Evolutionary conservation across 2,329 filamentous ascomycete genomes (phyloP), one percentile per base, ranked within the genome.

Genomic region (Thermochaetoides dissita): DNA sequence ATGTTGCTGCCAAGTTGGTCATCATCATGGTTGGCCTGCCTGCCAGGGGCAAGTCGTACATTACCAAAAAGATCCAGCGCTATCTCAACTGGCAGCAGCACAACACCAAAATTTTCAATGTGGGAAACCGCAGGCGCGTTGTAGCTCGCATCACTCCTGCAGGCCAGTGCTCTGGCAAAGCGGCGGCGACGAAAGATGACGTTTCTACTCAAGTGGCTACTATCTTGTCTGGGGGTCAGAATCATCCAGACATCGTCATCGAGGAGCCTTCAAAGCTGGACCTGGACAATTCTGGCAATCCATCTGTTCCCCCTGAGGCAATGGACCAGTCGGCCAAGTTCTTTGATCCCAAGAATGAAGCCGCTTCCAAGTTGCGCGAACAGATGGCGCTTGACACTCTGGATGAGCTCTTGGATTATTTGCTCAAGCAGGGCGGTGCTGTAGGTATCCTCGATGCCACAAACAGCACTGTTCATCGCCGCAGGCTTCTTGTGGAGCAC

Each of bases 1-100:
- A 98, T 71, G 84, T 98, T 39, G 91, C 88, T 39, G 84, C 91
- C 34, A 98, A 98, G 69, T 71, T 98, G 48, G 86, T 96, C 57
- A 94, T 98, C 55, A 79, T 98, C 59, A 98, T 98, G 91, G 91
- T 98, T 46, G 91, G 91, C 49, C 67, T 98, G 54, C 91, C 91
- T 3, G 91, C 91, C 8, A 74, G 91, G 55, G 91, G 91, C 58
- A 98, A 98, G 66, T 95, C 88, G 42, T 98, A 98, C 64, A 94
- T 98, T 55, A 96, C 91, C 47, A 96, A 96, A 69, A 98, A 98
- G 66, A 75, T 98, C 49, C 84, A 91, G 45, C 76, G 91, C 47
- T 98, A 96, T 59, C 67, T 98, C 39, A 89, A 93, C 39, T 98
- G 91, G 91, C 79, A 95, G 56, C 91, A 98, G 58, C 89, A 98